Conservation (phyloP, 2,329 filamentous ascomycete genomes). For the Magnaporthiopsis poae region DNA sequence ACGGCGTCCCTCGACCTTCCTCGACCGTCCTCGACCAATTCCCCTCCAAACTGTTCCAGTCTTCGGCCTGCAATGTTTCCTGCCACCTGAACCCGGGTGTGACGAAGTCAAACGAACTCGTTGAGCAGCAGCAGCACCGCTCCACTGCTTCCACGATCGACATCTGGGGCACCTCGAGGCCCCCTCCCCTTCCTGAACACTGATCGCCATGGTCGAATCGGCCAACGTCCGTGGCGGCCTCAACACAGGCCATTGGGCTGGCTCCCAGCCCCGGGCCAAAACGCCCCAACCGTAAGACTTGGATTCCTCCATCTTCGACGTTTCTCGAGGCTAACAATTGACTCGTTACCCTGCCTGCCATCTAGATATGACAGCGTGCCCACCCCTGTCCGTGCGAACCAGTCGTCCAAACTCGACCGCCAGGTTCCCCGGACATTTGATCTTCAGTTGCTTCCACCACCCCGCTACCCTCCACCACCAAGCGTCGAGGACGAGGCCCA, state of each 20-base stretch:
- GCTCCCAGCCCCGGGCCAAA: slow-evolving; percentile 36
- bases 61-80: not conserved
- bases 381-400: slow-evolving; percentile 12
- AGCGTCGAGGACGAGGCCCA: slow-evolving; percentile 60
- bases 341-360: not conserved
- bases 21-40: not conserved
- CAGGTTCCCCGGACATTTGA: slow-evolving; percentile 10
- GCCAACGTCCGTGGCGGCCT: slow-evolving; percentile 37
- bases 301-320: not conserved
- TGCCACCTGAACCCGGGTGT: not conserved
- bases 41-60: not conserved
- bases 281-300: slow-evolving; percentile 25
- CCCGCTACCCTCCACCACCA: slow-evolving; percentile 47
- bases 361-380: not conserved
- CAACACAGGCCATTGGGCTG: slow-evolving; percentile 34
- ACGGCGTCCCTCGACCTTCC: not conserved
- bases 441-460: not conserved
- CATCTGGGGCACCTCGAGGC: not conserved
- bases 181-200: not conserved
- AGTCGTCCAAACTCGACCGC: slow-evolving; percentile 10
- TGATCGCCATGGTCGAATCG: slow-evolving; percentile 32
- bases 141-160: not conserved
- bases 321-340: not conserved
- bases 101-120: not conserved
- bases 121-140: not conserved